Percentiles rank a stretch among this genome's conserved stretches.
phyloP scores from a whole-genome alignment of 2,329 filamentous ascomycete genomes.

The Colletotrichum sp. region DNA sequence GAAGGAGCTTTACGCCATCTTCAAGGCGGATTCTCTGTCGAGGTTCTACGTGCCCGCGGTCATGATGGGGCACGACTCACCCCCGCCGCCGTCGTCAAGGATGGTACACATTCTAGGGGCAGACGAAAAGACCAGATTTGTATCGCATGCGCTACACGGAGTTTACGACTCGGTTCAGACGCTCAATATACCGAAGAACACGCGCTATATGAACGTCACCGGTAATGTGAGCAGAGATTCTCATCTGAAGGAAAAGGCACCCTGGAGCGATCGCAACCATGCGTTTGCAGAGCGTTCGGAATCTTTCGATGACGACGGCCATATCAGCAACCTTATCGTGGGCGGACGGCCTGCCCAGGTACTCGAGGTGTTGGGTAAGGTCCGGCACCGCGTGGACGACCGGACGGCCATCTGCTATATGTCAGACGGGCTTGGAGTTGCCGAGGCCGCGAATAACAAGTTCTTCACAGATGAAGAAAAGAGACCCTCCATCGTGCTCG shows the following conservation, averaged over 20 bases:
- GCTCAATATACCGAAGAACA: slow-evolving; percentile 21
- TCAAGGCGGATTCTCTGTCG: slow-evolving; percentile 21
- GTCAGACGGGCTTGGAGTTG: slow-evolving; percentile 81
- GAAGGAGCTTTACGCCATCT: slow-evolving; percentile 21
- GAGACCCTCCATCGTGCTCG: slow-evolving; percentile 79
- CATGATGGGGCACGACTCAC: slow-evolving; percentile 30
- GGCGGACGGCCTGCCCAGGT: slow-evolving; percentile 61
- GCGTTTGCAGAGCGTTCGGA: neutral
- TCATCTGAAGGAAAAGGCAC: slow-evolving; percentile 25
- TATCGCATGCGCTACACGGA: slow-evolving; percentile 43
- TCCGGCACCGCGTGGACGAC: slow-evolving; percentile 70
- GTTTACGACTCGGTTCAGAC: slow-evolving; percentile 45
- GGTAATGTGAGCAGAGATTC: slow-evolving; percentile 24
- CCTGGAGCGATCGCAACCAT: slow-evolving; percentile 4
- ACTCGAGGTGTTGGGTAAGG: slow-evolving; percentile 57
- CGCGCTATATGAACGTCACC: slow-evolving; percentile 14
- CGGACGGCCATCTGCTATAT: slow-evolving; percentile 77
- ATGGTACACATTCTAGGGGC: slow-evolving; percentile 47
- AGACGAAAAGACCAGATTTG: slow-evolving; percentile 43
- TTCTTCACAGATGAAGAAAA: slow-evolving; percentile 70
- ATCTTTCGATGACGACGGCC: slow-evolving; percentile 39
- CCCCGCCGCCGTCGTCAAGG: slow-evolving; percentile 32
- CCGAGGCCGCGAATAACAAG: slow-evolving; percentile 75
- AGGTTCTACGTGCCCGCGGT: slow-evolving; percentile 40
- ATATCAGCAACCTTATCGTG: slow-evolving; percentile 75